Percentiles rank a stretch among this genome's conserved stretches.
These are phyloP conservation scores for Coccomyxa sp. DNA, from an alignment of 139 green algal species.

Conservation along the genomic window DNA sequence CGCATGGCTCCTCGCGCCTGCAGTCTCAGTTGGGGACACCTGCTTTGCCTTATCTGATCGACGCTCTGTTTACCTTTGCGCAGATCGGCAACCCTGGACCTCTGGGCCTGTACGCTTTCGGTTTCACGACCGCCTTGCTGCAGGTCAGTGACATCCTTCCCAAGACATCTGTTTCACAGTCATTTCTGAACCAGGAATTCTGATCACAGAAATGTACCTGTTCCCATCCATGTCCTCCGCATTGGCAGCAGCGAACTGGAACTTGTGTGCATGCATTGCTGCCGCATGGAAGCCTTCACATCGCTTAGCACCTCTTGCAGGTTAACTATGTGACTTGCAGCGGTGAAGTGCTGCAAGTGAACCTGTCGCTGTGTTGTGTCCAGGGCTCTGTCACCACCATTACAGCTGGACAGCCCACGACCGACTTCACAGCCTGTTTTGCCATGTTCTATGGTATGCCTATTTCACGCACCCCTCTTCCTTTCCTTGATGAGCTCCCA, in stretches of 20 bases:
- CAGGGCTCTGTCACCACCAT: constrained; percentile 15
- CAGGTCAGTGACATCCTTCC: not conserved
- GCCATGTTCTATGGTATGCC: not conserved
- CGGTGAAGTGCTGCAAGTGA: not conserved
- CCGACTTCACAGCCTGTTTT: not conserved
- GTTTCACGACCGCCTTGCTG: not conserved
- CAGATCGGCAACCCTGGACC: constrained; percentile 2
- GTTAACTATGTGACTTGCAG: too few relatives aligned
- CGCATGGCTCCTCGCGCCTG: too few relatives aligned
- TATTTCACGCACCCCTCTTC: not conserved
- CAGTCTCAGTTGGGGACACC: too few relatives aligned
- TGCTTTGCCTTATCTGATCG: too few relatives aligned
- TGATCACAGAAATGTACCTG: too few relatives aligned
- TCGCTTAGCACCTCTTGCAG: too few relatives aligned
- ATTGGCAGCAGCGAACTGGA: not conserved
- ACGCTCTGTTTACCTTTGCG: not conserved
- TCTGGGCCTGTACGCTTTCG: constrained; percentile 5
- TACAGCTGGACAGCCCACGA: not conserved
- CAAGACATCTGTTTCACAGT: too few relatives aligned
- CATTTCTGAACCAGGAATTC: too few relatives aligned
- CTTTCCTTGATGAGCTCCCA: not conserved
- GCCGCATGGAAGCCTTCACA: too few relatives aligned
- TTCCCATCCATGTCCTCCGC: not conserved
- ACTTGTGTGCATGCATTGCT: not conserved
- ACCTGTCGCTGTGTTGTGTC: not conserved